Evolutionary conservation across 805 yeast genomes (phyloP).

Genomic region (Pichia rugopelliculosa): DNA sequence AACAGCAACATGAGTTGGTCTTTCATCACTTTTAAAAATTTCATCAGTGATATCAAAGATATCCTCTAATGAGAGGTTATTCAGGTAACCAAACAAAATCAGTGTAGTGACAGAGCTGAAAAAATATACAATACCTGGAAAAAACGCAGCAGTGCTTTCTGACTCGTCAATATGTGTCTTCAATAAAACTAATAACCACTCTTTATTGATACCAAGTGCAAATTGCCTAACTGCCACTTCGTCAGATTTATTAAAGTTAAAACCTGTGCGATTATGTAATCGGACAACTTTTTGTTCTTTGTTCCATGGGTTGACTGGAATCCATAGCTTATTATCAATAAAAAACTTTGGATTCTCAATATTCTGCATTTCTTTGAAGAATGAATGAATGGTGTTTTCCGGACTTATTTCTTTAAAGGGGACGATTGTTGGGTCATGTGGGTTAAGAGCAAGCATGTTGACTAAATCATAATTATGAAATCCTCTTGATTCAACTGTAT

Average conservation of each 20-base stretch:
- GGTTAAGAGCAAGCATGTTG: slow-evolving; percentile 28
- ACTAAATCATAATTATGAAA: slow-evolving; percentile 33
- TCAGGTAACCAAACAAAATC: slow-evolving; percentile 36
- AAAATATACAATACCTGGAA: slow-evolving; percentile 55
- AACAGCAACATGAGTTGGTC: slow-evolving; percentile 64
- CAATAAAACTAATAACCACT: slow-evolving; percentile 51
- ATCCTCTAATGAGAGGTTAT: slow-evolving; percentile 41
- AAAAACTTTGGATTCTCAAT: slow-evolving; percentile 41
- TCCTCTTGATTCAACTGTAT: slow-evolving; percentile 20
- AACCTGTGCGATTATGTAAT: slow-evolving; percentile 22
- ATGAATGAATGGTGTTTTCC: slow-evolving; percentile 25
- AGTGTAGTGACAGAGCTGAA: slow-evolving; percentile 44
- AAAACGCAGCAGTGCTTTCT: slow-evolving; percentile 60
- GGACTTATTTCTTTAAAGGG: slow-evolving; percentile 12
- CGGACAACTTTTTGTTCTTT: slow-evolving; percentile 39
- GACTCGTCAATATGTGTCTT: slow-evolving; percentile 55
- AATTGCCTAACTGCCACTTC: slow-evolving; percentile 32
- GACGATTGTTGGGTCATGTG: slow-evolving; percentile 24
- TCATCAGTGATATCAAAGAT: slow-evolving; percentile 42
- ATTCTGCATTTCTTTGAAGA: slow-evolving; percentile 46
- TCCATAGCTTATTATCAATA: slow-evolving; percentile 47
- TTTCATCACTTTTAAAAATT: slow-evolving; percentile 57
- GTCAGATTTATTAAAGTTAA: slow-evolving; percentile 38
- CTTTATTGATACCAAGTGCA: slow-evolving; percentile 40
- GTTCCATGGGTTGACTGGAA: slow-evolving; percentile 79